Evolutionary conservation across 768 basidiomycete species (phyloP).

Genomic region (Galerina marginata): DNA sequence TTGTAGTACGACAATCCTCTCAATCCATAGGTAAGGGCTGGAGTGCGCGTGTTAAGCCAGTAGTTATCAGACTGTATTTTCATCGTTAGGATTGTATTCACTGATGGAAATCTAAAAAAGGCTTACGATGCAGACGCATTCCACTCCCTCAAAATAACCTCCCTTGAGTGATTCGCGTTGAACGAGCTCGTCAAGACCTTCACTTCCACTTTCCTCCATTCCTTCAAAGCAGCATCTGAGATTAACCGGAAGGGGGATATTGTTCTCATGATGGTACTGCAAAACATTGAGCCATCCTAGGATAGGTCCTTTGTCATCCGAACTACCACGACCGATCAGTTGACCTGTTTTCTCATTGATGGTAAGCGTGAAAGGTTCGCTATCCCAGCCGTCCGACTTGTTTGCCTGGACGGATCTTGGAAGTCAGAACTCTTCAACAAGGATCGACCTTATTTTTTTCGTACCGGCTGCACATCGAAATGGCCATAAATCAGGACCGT

Average conservation of each 20-base stretch:
- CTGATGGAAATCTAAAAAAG: background rate
- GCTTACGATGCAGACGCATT: constrained; percentile 91
- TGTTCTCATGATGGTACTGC: constrained; percentile 76
- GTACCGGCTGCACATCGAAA: constrained; percentile 92
- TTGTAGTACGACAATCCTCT: constrained; percentile 90
- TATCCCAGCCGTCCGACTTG: constrained; percentile 82
- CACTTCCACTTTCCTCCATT: constrained; percentile 96
- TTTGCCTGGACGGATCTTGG: constrained; percentile 35
- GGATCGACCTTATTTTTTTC: background rate
- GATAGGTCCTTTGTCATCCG: constrained; percentile 92
- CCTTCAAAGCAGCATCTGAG: constrained; percentile 93
- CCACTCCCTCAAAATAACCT: constrained; percentile 86
- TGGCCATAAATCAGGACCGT: constrained; percentile 94
- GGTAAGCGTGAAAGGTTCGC: constrained; percentile 81
- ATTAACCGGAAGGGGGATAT: constrained; percentile 84
- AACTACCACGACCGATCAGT: constrained; percentile 85
- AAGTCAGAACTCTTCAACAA: background rate
- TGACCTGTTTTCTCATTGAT: constrained; percentile 50
- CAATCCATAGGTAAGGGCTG: constrained; percentile 85
- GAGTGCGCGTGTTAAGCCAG: constrained; percentile 87
- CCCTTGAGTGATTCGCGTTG: constrained; percentile 71
- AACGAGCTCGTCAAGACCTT: constrained; percentile 90
- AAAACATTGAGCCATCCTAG: constrained; percentile 91
- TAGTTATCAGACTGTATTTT: constrained; percentile 82
- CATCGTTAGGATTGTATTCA: background rate